These are phyloP conservation scores for Danielia reshetovae DNA, from an alignment of 805 yeast genomes.

Conservation along the genomic window DNA sequence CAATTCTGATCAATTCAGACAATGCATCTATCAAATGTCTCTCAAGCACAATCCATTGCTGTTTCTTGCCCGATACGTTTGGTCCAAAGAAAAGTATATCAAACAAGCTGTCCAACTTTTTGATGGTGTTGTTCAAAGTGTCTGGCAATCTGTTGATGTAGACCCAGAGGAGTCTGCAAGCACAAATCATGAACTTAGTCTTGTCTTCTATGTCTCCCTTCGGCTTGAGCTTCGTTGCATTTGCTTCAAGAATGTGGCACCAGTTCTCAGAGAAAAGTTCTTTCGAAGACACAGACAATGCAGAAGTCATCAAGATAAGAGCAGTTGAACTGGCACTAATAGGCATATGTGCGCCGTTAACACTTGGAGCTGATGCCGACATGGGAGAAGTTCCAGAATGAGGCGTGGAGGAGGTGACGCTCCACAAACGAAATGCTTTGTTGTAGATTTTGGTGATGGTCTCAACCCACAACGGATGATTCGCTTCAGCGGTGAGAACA, in stretches of 20 bases:
- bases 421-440: conserved; percentile 45
- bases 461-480: conserved; percentile 92
- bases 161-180: conserved; percentile 83
- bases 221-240: conserved; percentile 59
- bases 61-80: conserved; percentile 45
- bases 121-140: conserved; percentile 80
- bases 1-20: conserved; percentile 68
- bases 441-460: conserved; percentile 64
- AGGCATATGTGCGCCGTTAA: not conserved
- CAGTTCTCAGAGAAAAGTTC: conserved; percentile 70
- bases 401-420: conserved; percentile 7
- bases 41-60: conserved; percentile 74
- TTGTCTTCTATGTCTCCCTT: conserved; percentile 50
- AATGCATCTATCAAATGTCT: conserved; percentile 57
- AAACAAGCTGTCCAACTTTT: conserved; percentile 66
- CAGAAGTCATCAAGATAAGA: conserved; percentile 64
- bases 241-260: conserved; percentile 63
- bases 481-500: conserved; percentile 85
- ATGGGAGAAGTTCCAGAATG: conserved; percentile 2
- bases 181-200: conserved; percentile 56
- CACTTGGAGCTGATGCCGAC: conserved; percentile 3
- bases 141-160: conserved; percentile 84
- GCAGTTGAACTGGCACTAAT: conserved; percentile 18
- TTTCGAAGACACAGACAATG: conserved; percentile 76
- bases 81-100: conserved; percentile 49